Evolutionary conservation across 139 green algal genomes (phyloP).

Genomic region (Chlorella sorokiniana): DNA sequence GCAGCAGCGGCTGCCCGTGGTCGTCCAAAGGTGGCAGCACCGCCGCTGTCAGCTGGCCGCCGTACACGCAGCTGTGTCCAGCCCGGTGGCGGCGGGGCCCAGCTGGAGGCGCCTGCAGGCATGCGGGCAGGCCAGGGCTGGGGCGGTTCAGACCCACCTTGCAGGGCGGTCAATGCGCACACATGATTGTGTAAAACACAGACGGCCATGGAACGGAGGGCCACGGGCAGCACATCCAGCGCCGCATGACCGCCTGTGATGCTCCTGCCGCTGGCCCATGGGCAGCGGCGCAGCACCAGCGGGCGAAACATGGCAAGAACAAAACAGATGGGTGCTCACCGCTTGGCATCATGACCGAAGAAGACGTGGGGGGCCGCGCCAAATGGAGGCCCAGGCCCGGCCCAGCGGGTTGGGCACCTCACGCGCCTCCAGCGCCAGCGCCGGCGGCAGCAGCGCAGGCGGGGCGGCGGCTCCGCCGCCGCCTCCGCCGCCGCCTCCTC

Average conservation of each 20-base stretch:
- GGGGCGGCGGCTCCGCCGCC: neutral
- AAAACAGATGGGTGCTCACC: too few species aligned
- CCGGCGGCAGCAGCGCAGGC: neutral
- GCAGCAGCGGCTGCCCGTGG: neutral
- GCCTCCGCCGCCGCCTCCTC: neutral
- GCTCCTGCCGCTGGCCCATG: too few species aligned
- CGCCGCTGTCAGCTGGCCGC: constrained; percentile 65
- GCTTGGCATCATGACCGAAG: constrained; percentile 75
- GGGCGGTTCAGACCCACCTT: too few species aligned
- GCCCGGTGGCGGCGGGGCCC: neutral
- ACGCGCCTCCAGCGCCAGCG: neutral
- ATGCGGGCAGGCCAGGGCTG: too few species aligned
- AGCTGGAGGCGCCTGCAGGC: neutral
- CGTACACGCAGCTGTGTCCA: constrained; percentile 84
- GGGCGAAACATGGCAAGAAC: too few species aligned
- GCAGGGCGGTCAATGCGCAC: too few species aligned
- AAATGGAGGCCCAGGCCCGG: constrained; percentile 55
- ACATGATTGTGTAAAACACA: too few species aligned
- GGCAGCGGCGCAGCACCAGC: too few species aligned
- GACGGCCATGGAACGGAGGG: too few species aligned
- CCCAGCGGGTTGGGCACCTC: constrained; percentile 24
- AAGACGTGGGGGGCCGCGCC: constrained; percentile 71
- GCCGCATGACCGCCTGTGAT: too few species aligned
- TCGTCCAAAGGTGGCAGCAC: constrained; percentile 53
- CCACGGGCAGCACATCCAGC: too few species aligned